Evolutionary conservation across 2,329 filamentous ascomycete species (phyloP), one percentile per base, ranked within the genome.

Genomic region (Pseudogymnoascus sp.): DNA sequence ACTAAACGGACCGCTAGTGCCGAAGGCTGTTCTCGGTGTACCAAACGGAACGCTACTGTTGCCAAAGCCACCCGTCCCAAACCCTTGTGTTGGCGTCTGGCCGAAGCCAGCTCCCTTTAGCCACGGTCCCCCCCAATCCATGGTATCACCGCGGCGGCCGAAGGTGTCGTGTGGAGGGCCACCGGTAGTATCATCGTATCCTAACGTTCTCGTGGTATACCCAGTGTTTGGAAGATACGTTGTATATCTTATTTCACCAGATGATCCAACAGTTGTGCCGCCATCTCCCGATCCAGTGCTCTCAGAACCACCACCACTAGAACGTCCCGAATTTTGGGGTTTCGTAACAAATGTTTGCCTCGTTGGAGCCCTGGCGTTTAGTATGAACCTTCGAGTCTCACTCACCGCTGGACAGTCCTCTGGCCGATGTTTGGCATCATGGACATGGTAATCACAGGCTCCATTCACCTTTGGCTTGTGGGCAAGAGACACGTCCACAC

Each of bases 171-270:
- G 10, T 53, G 46, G n/a, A 12, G 25, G 23, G 14, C 3, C 6
- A 31, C 46, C 46, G 8, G 25, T 18, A 28, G 46, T 53, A 31
- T 31, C 25, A 31, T 53, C 25, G n/a, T 53, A 53, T 31, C 46
- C 46, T 16, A 53, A 53, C 46, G 46, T 53, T 53, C 25, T 53
- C n/a, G 46, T 53, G 8, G 46, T 53, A 14, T 53, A 53, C 25
- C 46, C 46, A 16, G 46, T 28, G 46, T 53, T 53, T 31, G 46
- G 46, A 31, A 16, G 25, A 31, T 53, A 53, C 10, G 46, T 53
- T 53, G 46, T 53, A 21, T 56, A 56, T 28, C 28, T 34, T 56
- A 56, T 56, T 56, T 56, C 50, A 53, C 25, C 46, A 18, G 46
- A 31, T 12, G 46, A 31, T n/a, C 46, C 46, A 53, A 14, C n/a